These are phyloP conservation scores for Paraphoma chrysanthemicola DNA, from an alignment of 2,329 filamentous ascomycete species.

Conservation along the genomic window DNA sequence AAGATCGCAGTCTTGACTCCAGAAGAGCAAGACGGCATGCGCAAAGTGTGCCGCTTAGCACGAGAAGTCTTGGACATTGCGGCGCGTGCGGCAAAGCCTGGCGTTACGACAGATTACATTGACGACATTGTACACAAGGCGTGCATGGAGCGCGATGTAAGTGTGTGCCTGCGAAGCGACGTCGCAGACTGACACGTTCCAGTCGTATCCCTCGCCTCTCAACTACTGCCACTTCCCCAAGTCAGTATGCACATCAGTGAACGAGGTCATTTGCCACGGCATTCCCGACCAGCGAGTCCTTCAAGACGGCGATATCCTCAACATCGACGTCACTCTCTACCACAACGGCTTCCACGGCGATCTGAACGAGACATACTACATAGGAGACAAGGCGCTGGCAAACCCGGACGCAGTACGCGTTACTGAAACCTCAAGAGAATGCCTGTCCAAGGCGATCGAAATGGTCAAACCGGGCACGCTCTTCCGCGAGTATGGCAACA, in stretches of 20 bases:
- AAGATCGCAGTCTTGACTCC: slow-evolving; percentile 84
- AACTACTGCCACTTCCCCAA: slow-evolving; percentile 98
- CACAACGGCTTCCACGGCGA: slow-evolving; percentile 96
- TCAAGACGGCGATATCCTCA: slow-evolving; percentile 92
- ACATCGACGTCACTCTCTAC: slow-evolving; percentile 94
- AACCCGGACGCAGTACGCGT: slow-evolving; percentile 89
- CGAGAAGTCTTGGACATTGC: slow-evolving; percentile 94
- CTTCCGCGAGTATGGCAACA: slow-evolving; percentile 91
- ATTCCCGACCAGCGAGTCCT: slow-evolving; percentile 91
- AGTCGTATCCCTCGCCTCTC: slow-evolving; percentile 93
- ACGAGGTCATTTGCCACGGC: slow-evolving; percentile 98
- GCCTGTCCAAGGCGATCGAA: slow-evolving; percentile 87
- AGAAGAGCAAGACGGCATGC: slow-evolving; percentile 85
- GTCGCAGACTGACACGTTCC: slow-evolving; percentile 18
- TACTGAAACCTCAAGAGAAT: slow-evolving; percentile 88
- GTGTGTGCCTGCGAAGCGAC: slow-evolving; percentile 40
- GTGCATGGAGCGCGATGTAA: slow-evolving; percentile 88
- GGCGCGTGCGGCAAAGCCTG: slow-evolving; percentile 82
- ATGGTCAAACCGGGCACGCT: slow-evolving; percentile 91
- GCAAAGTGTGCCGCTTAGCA: slow-evolving; percentile 85
- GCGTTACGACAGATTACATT: slow-evolving; percentile 93
- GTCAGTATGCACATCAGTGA: slow-evolving; percentile 93
- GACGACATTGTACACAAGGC: slow-evolving; percentile 96
- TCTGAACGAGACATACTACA: slow-evolving; percentile 98
- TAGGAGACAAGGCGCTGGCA: slow-evolving; percentile 83